Percentiles rank a stretch among this genome's conserved stretches.
phyloP scores from a whole-genome alignment of 176 grass and related monocot genomes.

The Avena eriantha region DNA sequence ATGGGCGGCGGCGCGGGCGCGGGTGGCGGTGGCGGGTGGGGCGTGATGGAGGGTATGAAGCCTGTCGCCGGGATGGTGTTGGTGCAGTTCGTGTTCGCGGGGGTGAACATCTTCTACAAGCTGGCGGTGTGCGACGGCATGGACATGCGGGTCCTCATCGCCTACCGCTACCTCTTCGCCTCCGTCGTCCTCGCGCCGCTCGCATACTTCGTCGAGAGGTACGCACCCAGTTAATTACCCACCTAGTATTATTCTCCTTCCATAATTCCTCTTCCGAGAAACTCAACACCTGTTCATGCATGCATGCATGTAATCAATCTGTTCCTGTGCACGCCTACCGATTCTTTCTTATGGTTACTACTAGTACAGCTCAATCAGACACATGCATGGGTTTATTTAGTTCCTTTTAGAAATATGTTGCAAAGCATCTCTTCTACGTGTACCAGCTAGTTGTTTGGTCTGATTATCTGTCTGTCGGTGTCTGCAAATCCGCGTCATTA shows the following conservation, averaged over 20 bases:
- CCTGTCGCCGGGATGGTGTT: slow-evolving; percentile 70
- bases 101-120: slow-evolving; percentile 91
- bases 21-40: not conserved
- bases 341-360: too few species aligned
- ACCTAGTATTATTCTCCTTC: too few species aligned
- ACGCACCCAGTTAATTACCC: too few species aligned
- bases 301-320: too few species aligned
- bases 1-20: not conserved
- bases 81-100: slow-evolving; percentile 71
- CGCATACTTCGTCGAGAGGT: slow-evolving; percentile 85
- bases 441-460: not conserved
- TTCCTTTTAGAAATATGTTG: too few species aligned
- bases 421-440: too few species aligned
- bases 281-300: too few species aligned
- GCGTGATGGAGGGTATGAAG: slow-evolving; percentile 51
- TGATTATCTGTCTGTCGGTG: not conserved
- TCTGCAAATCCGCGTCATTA: not conserved
- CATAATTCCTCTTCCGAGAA: not conserved
- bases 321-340: too few species aligned
- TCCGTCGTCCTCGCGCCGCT: slow-evolving; percentile 69
- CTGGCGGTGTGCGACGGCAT: slow-evolving; percentile 88
- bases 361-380: too few species aligned
- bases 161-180: slow-evolving; percentile 86
- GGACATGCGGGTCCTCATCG: slow-evolving; percentile 76
- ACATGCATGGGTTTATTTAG: too few species aligned